Evolutionary conservation across 2,329 filamentous ascomycete genomes (phyloP), one percentile per base, ranked within the genome.

Genomic region (Sporothrix schenckii): DNA sequence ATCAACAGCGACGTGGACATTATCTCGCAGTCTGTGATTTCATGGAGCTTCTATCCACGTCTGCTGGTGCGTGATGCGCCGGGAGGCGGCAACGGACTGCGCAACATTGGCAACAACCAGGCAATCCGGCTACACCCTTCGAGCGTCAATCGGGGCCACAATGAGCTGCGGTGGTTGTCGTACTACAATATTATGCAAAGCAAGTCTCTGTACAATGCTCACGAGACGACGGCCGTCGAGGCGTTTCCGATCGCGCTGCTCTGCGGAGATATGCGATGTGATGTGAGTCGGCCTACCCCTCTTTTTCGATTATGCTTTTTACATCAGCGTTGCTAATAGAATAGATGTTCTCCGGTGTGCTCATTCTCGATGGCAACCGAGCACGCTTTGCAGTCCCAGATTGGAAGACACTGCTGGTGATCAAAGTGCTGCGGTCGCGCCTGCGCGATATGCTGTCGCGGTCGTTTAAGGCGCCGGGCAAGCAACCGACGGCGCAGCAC

Each of bases 111-210:
- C 68, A 98, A 97, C 81, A 97, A 96, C 78, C 94, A 98, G 79
- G 87, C 88, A 58, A 93, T 99, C 75, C 93, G 89, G 70, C 83
- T 99, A 24, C 93, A 97, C 75, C 92, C 93, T 0, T 92, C 91
- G 0, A 97, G 93, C 0, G 92, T 99, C 74, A 98, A 98, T 79
- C 93, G 93, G 77, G 86, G 84, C 9, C 83, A 83, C 72, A 82
- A 84, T 61, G 87, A 89, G 53, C 82, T 93, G 52, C 90, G 89
- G 76, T 98, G 92, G 89, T 82, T 99, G 58, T 95, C 92, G 0
- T 99, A 97, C 79, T 98, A 98, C 81, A 92, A 97, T 78, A 97
- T 98, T 74, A 97, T 98, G 92, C 94, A 97, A 79, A 91, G 91
- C 2, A 93, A 90, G 83, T 81, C 92, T 89, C 90, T 91, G 76